phyloP scores from a whole-genome alignment of 345 rosid genomes.

The Pugionium cornutum region DNA sequence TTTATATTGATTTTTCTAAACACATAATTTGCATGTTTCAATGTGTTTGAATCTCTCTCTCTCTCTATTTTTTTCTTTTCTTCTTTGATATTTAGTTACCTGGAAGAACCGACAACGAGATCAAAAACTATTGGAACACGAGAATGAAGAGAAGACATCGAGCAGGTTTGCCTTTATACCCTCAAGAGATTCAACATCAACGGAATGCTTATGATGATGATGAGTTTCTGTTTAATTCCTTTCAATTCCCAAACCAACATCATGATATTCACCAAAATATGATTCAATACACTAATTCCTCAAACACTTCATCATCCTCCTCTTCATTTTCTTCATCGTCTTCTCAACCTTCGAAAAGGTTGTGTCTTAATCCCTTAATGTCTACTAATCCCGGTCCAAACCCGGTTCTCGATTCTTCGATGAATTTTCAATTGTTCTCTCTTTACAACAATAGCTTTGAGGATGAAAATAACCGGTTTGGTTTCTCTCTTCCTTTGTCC shows the following conservation, averaged over 20 bases:
- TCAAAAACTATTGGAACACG: conserved; percentile 90
- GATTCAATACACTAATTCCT: conserved; percentile 30
- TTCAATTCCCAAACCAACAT: conserved; percentile 41
- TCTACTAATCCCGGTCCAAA: conserved; percentile 37
- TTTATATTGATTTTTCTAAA: conserved; percentile 3
- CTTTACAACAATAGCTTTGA: conserved; percentile 34
- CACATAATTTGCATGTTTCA: conserved; percentile 30
- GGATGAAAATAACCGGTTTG: conserved; percentile 24
- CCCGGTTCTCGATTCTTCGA: conserved; percentile 20
- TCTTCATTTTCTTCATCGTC: conserved; percentile 41
- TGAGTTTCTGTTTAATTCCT: conserved; percentile 34
- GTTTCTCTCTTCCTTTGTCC: conserved; percentile 42
- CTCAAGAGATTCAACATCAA: conserved; percentile 48
- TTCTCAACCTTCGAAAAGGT: conserved; percentile 33
- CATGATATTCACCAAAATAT: conserved; percentile 27
- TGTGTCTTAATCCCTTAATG: conserved; percentile 30
- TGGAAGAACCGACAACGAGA: conserved; percentile 88
- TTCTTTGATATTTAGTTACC: conserved; percentile 53
- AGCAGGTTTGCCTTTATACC: conserved; percentile 73
- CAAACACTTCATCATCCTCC: conserved; percentile 39
- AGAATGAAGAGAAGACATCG: conserved; percentile 73
- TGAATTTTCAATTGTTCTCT: conserved; percentile 32
- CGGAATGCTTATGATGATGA: conserved; percentile 30
- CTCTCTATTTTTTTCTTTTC: conserved; percentile 10
- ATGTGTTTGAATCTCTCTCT: conserved; percentile 20